Evolutionary conservation across 179 eudicot species (phyloP).

Genomic region (Gypsophila paniculata): DNA sequence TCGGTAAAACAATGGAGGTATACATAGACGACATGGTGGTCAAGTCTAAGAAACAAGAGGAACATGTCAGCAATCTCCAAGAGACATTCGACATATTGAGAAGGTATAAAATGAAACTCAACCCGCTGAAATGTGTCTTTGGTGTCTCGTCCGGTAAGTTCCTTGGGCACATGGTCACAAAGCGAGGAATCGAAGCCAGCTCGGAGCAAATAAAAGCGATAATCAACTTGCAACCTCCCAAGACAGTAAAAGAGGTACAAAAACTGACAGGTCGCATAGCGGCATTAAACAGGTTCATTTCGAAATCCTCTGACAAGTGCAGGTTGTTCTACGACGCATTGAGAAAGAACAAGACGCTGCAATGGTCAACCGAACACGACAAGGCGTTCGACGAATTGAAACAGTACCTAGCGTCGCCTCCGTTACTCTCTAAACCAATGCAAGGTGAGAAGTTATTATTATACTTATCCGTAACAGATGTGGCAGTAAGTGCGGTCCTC

Average conservation of each 20-base stretch:
- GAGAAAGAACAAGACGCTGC: neutral
- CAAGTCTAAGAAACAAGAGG: neutral
- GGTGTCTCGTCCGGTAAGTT: constrained; percentile 12
- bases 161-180: constrained; percentile 10
- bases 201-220: constrained; percentile 14
- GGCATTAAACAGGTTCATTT: neutral
- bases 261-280: neutral
- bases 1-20: constrained; percentile 6
- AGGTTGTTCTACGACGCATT: neutral
- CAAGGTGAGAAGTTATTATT: no score
- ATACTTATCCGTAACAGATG: neutral
- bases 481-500: neutral
- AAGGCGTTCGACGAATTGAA: neutral
- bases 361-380: neutral
- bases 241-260: neutral
- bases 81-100: neutral
- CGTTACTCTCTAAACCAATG: no score
- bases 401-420: no score
- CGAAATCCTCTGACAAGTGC: neutral
- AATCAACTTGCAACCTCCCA: neutral
- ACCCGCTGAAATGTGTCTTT: neutral
- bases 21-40: constrained; percentile 18
- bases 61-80: neutral
- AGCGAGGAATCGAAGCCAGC: no score
- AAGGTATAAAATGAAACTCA: constrained; percentile 7